These are phyloP conservation scores for Petrea volubilis DNA, from an alignment of 257 asterid genomes.

Conservation along the genomic window DNA sequence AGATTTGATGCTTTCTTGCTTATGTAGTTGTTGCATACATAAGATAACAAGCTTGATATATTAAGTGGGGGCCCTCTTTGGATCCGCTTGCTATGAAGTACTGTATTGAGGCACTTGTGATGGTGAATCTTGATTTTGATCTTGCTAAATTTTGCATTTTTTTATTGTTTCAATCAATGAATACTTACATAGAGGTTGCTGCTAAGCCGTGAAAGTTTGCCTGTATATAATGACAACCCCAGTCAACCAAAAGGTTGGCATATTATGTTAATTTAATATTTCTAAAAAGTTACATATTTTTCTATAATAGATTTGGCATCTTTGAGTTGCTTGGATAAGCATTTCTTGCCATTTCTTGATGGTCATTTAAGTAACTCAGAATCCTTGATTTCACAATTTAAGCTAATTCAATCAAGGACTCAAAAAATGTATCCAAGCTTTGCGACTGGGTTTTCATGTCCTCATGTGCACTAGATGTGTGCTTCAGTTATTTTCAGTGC, in stretches of 20 bases:
- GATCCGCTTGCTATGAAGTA: conserved; percentile 1
- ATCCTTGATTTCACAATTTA: not conserved
- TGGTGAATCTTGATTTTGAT: not conserved
- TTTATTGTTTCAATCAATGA: not conserved
- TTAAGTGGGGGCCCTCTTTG: conserved; percentile 7
- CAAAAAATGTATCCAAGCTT: conserved; percentile 2
- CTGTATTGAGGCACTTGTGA: not conserved
- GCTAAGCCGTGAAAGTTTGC: not conserved
- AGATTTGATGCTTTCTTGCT: conserved; percentile 6
- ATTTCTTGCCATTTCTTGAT: too few species aligned
- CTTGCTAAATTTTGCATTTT: not conserved
- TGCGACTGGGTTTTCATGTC: not conserved
- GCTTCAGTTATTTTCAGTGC: conserved; percentile 20
- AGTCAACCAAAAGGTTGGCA: too few species aligned
- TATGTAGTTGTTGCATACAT: conserved; percentile 1
- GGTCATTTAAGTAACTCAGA: too few species aligned
- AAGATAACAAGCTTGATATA: conserved; percentile 1
- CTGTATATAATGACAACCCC: too few species aligned
- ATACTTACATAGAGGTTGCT: not conserved
- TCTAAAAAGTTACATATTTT: too few species aligned
- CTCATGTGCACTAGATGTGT: conserved; percentile 12
- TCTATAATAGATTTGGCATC: too few species aligned
- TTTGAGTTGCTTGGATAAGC: too few species aligned
- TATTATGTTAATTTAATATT: too few species aligned
- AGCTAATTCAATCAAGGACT: conserved; percentile 7